Conservation (phyloP, 257 asterid genomes). For the Nicotiana knightiana region DNA sequence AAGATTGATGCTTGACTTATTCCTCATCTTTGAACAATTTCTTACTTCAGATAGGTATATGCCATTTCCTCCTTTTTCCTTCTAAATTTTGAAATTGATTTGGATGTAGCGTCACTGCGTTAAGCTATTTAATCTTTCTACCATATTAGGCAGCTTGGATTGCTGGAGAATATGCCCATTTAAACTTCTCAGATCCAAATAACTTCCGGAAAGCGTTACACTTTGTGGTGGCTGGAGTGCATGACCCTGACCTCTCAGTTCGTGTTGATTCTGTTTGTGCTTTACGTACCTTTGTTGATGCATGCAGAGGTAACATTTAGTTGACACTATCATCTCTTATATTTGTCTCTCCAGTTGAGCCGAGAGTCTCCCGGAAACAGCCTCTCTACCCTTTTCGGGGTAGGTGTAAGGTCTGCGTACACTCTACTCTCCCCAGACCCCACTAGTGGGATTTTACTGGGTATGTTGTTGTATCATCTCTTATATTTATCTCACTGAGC, state of each 20-base stretch:
- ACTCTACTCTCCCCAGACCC: too few species aligned
- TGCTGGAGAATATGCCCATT: conserved; percentile 97
- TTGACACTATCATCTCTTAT: not conserved
- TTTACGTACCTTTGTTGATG: conserved; percentile 87
- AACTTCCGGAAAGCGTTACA: conserved; percentile 85
- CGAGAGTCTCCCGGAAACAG: too few species aligned
- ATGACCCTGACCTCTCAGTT: conserved; percentile 94
- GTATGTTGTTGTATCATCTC: not conserved
- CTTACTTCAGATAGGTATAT: too few species aligned
- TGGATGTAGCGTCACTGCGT: not conserved
- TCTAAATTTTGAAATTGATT: too few species aligned
- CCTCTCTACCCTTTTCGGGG: too few species aligned
- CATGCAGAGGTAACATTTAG: conserved; percentile 64
- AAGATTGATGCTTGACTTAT: not conserved
- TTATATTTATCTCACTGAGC: not conserved
- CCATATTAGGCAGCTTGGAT: conserved; percentile 94
- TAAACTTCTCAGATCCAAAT: conserved; percentile 69
- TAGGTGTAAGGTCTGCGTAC: too few species aligned
- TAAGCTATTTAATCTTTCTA: conserved; percentile 8
- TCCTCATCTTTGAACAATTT: not conserved
- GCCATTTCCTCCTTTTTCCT: too few species aligned
- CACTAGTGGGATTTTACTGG: too few species aligned
- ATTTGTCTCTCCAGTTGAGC: too few species aligned
- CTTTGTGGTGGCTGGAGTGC: conserved; percentile 95
- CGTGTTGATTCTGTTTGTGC: conserved; percentile 98